These are phyloP conservation scores for Aspergillus bombycis DNA, from an alignment of 2,329 filamentous ascomycete species.

Conservation along the genomic window DNA sequence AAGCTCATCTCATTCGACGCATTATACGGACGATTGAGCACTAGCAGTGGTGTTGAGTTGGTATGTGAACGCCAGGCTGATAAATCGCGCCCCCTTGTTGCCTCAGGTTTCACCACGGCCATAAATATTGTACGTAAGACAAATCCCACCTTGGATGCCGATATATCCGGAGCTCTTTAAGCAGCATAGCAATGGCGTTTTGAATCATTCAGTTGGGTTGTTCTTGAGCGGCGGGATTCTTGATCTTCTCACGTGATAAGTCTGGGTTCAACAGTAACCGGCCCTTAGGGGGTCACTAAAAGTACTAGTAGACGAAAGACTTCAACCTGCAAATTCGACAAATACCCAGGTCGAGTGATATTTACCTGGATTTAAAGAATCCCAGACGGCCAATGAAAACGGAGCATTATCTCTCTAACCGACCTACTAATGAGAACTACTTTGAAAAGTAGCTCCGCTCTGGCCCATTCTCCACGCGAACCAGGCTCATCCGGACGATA, in stretches of 20 bases:
- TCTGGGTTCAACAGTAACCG: not conserved
- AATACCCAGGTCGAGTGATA: not conserved
- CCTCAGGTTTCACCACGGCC: not conserved
- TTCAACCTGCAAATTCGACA: no score
- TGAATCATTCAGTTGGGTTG: not conserved
- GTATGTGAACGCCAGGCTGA: not conserved
- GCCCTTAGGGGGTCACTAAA: no score
- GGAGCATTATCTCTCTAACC: not conserved
- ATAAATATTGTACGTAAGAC: not conserved
- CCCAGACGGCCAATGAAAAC: not conserved
- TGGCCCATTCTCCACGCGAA: not conserved
- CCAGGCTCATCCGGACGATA: not conserved
- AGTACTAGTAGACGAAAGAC: no score
- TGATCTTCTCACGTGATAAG: not conserved
- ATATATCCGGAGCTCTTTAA: not conserved
- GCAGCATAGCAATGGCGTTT: not conserved
- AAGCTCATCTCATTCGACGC: no score
- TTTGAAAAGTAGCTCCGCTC: not conserved
- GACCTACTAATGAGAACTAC: not conserved
- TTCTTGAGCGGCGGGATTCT: no score
- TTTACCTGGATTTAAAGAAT: not conserved
- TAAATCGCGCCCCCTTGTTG: constrained; percentile 2
- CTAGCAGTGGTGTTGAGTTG: not conserved
- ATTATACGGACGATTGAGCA: no score
- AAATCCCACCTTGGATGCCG: not conserved